Base-by-base conservation (phyloP, 805 yeast species). In the Candida ficus region DNA sequence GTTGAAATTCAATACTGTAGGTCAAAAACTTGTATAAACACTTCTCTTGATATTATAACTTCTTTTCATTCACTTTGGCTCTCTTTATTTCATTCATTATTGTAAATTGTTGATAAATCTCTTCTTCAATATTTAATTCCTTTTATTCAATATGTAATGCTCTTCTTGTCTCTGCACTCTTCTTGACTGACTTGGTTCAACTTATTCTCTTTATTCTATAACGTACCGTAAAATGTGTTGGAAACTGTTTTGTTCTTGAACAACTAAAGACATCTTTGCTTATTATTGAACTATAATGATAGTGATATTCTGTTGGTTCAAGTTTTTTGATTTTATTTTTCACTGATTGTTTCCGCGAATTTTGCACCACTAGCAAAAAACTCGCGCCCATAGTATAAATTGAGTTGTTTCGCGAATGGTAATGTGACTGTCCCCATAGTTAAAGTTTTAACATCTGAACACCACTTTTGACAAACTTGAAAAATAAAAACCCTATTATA, bases 141-240 rank as follows among this genome's bases (percentile, higher is more conserved):
- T 26, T 23, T 23, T 13, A 23, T 10, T 10, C 26, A 23, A 10
- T 23, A 23, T 23, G 8, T 23, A 23, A 10, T 4, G 10, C 35
- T 20, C 26, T 32, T 21, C n/a, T n/a, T n/a, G n/a, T n/a, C 9
- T 20, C 7, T 19, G 11, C 34, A 6, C 37, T 34, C 29, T 34
- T 34, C 17, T 25, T 13, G 22, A 12, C 7, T 30, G 22, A 18
- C 33, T 18, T 16, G 9, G 13, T 16, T 18, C 4, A 29, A 20
- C 7, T 18, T 38, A 31, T 23, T n/a, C 29, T 42, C 33, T 20
- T 33, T 35, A 29, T 20, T 29, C 12, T 17, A 32, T 22, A 52
- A 83, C 93, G 73, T 84, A 85, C 93, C 97, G 99, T 80, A 93
- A 86, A 80, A 93, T 93, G 95, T 93, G 99, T 80, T 95, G 99